These are phyloP conservation scores for Podila clonocystis DNA, from an alignment of 192 early-diverging fungal genomes.

Conservation along the genomic window DNA sequence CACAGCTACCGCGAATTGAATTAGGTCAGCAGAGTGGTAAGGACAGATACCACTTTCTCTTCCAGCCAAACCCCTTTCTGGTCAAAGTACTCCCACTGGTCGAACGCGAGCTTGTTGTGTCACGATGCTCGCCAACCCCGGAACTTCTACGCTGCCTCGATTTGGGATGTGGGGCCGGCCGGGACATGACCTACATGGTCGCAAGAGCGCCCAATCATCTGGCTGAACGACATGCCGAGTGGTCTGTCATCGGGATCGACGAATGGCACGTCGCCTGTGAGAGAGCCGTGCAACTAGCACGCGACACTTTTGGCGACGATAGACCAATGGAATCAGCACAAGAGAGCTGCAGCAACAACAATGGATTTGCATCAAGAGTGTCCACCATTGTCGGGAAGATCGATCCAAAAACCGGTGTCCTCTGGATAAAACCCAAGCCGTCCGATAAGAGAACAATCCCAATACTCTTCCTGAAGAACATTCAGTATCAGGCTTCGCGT, in stretches of 20 bases:
- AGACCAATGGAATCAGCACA: neutral
- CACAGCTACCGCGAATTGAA: neutral
- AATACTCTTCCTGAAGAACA: neutral
- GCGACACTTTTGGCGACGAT: constrained; percentile 2
- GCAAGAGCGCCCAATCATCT: constrained; percentile 5
- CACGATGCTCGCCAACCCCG: neutral
- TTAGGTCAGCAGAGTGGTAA: neutral
- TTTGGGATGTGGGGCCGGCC: constrained; percentile 56
- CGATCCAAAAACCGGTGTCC: constrained; percentile 1
- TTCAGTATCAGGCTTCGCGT: neutral
- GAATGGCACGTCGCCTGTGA: constrained; percentile 17
- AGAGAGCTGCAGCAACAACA: neutral
- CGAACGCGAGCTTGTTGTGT: constrained; percentile 13
- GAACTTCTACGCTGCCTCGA: constrained; percentile 36
- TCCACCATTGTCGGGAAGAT: constrained; percentile 23
- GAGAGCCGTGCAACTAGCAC: constrained; percentile 3
- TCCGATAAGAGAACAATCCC: too few species aligned
- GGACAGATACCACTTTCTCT: constrained; percentile 26
- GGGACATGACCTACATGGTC: constrained; percentile 52
- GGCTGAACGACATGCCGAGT: neutral
- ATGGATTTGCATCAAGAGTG: constrained; percentile 19
- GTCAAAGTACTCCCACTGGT: constrained; percentile 23
- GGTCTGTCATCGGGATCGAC: constrained; percentile 51
- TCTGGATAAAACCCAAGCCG: neutral
- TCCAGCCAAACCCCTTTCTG: constrained; percentile 44